Base-by-base conservation (phyloP, 768 basidiomycete genomes). In the Leccinum truebloodii region DNA sequence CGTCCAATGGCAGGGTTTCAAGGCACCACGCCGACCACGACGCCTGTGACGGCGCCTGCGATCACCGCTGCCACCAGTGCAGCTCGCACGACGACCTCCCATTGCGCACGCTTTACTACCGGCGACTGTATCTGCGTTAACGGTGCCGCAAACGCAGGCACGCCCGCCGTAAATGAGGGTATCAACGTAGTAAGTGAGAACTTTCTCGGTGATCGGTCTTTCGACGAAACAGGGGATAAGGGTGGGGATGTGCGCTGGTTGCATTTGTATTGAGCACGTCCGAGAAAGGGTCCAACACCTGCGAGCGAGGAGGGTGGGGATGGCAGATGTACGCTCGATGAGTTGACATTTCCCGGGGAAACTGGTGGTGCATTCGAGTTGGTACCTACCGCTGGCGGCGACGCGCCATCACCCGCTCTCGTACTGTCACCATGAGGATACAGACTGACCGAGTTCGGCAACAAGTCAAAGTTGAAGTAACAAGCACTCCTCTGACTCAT, bases 11-110 rank as follows among this genome's bases (percentile, higher is more conserved):
- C 5, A 7, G 32, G 6, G 28, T 10, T n/a, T 56, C 39, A 67
- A 2, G 59, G 63, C 16, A 67, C 63, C 5, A 66, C 53, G 0
- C 57, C 63, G 4, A 65, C 51, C n/a, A 76, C 60, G 0, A 77
- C 62, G 0, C 76, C 79, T 2, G 73, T 58, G 58, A 82, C 37
- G 13, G 57, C 65, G 3, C 70, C 61, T 18, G 75, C 70, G 1
- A 77, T 57, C 14, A 87, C 28, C 24, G 83, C 73, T 0, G 83
- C 84, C 10, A 85, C 64, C 0, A 76, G 30, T 49, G 77, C 79
- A 3, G 86, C 87, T 39, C 88, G 78, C 28, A 89, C 76, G 32
- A 92, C 88, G 30, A 93, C 87, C 73, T 92, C 90, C 92, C 91
- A 93, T 66, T 94, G 92, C 3, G 85, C 89, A n/a, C 92, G 81